Percentiles rank a stretch among this genome's conserved stretches.
Conservation (phyloP, 2,329 filamentous ascomycete species). For the Beauveria bassiana region DNA sequence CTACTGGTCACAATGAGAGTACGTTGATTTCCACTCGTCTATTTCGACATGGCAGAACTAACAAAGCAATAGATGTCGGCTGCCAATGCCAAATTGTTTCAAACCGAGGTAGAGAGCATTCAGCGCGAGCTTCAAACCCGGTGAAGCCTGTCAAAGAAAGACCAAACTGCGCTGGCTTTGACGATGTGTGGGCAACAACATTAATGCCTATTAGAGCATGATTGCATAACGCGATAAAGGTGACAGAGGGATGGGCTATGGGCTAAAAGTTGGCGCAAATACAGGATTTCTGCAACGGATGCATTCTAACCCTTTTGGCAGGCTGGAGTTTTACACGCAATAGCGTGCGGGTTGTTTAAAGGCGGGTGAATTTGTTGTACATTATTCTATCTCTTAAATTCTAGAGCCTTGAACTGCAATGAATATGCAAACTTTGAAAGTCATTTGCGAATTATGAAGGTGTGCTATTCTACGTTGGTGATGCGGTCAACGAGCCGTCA, state of each 20-base stretch:
- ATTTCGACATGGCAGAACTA: constrained; percentile 1
- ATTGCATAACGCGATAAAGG: background rate
- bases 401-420: background rate
- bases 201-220: background rate
- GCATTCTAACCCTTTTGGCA: constrained; percentile 5
- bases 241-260: background rate
- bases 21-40: constrained; percentile 17
- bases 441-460: background rate
- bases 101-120: constrained; percentile 41
- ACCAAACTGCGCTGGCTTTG: background rate
- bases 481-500: background rate
- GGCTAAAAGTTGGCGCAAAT: constrained; percentile 11
- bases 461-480: background rate
- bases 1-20: constrained; percentile 56
- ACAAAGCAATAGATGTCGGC: constrained; percentile 40
- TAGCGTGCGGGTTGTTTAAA: background rate
- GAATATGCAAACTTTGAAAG: background rate
- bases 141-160: constrained; percentile 16
- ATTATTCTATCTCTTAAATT: constrained; percentile 3
- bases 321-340: constrained; percentile 9
- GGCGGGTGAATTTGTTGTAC: constrained; percentile 8
- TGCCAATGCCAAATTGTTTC: constrained; percentile 44
- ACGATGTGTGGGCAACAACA: background rate
- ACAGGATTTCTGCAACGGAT: constrained; percentile 1
- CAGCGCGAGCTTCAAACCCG: constrained; percentile 41